These are phyloP conservation scores for Dryas alaskensis DNA, from an alignment of 306 rosid genomes.

Conservation along the genomic window DNA sequence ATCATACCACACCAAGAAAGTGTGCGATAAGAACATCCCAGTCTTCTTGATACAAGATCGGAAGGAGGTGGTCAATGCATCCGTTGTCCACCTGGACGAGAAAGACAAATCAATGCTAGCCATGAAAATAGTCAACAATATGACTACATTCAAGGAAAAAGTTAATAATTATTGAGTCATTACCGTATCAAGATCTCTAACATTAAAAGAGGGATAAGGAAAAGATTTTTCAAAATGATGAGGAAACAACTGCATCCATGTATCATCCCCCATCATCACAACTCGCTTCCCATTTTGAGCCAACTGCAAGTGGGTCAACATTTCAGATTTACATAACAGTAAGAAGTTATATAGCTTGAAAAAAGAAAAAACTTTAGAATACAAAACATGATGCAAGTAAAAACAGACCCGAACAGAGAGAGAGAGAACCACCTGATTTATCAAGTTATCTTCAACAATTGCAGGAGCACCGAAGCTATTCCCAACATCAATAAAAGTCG, in stretches of 20 bases:
- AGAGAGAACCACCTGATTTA: neutral
- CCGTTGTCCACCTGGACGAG: slow-evolving; percentile 84
- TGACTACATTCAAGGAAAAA: slow-evolving; percentile 14
- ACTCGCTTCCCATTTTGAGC: slow-evolving; percentile 86
- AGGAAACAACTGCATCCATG: slow-evolving; percentile 97
- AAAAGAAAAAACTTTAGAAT: neutral
- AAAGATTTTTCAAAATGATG: slow-evolving; percentile 70
- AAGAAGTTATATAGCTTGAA: slow-evolving; percentile 2
- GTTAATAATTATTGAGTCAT: slow-evolving; percentile 15
- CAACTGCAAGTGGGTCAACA: slow-evolving; percentile 47
- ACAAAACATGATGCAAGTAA: neutral
- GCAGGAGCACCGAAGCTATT: slow-evolving; percentile 98
- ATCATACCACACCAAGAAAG: slow-evolving; percentile 96
- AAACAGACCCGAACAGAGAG: neutral
- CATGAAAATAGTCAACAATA: slow-evolving; percentile 18
- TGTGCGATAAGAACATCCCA: slow-evolving; percentile 98
- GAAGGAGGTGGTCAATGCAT: slow-evolving; percentile 85
- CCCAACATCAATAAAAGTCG: slow-evolving; percentile 96
- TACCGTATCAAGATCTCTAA: slow-evolving; percentile 95
- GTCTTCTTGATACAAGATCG: slow-evolving; percentile 71
- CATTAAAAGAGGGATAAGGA: slow-evolving; percentile 93
- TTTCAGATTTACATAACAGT: slow-evolving; percentile 13
- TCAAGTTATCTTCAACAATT: slow-evolving; percentile 41
- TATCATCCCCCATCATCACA: slow-evolving; percentile 98
- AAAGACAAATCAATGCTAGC: slow-evolving; percentile 13